These are phyloP conservation scores for Pisolithus marmoratus DNA, from an alignment of 768 basidiomycete genomes.

Conservation along the genomic window DNA sequence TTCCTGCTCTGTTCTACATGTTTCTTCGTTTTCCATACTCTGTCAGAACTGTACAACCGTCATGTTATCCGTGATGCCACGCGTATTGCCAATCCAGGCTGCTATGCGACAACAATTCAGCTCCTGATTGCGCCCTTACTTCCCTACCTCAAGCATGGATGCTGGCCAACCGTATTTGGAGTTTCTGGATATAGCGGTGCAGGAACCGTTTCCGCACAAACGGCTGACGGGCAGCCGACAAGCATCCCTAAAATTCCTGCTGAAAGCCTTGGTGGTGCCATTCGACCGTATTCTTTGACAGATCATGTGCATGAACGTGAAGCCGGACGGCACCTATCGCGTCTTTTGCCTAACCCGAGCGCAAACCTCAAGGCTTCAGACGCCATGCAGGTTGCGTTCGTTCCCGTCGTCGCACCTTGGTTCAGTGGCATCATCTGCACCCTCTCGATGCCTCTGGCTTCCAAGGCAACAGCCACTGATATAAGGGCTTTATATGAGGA, in stretches of 20 bases:
- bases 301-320: slow-evolving; percentile 99
- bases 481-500: slow-evolving; percentile 69
- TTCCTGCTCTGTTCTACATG: slow-evolving; percentile 19
- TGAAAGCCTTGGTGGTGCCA: slow-evolving; percentile 65
- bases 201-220: slow-evolving; percentile 69
- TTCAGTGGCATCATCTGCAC: slow-evolving; percentile 95
- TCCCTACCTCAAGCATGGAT: slow-evolving; percentile 50
- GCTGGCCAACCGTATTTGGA: slow-evolving; percentile 83
- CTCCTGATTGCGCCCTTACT: slow-evolving; percentile 88
- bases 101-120: slow-evolving; percentile 92
- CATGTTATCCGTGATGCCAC: slow-evolving; percentile 60
- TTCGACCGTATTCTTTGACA: slow-evolving; percentile 86
- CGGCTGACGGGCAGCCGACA: slow-evolving; percentile 61
- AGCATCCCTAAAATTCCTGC: slow-evolving; percentile 80
- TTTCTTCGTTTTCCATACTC: neutral
- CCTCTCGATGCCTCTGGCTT: slow-evolving; percentile 71
- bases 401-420: slow-evolving; percentile 87
- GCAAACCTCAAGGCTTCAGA: neutral
- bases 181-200: slow-evolving; percentile 94
- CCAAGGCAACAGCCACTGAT: slow-evolving; percentile 63
- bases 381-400: slow-evolving; percentile 66
- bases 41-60: slow-evolving; percentile 82
- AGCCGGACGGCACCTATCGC: slow-evolving; percentile 76
- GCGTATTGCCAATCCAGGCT: slow-evolving; percentile 95
- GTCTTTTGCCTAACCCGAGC: slow-evolving; percentile 37